Evolutionary conservation across 768 basidiomycete species (phyloP), one percentile per base, ranked within the genome.

Genomic region (Lactifluus pinguis): DNA sequence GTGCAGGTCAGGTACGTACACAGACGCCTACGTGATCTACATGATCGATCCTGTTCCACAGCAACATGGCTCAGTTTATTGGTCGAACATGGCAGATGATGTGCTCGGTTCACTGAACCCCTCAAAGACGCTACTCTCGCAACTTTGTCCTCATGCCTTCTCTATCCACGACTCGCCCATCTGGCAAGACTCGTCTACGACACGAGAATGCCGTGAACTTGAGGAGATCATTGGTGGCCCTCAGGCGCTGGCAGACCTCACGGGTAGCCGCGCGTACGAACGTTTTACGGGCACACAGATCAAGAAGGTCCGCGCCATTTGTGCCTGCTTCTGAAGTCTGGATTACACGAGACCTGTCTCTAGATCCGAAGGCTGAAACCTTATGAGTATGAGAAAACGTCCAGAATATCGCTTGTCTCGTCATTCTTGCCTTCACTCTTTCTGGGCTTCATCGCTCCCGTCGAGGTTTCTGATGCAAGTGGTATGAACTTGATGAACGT

Each of bases 131-230:
- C 74, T 92, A 9, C 74, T 75, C 10, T 76, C 79, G 3, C 89
- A 92, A 65, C 74, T 93, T 41, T 72, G 75, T 19, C 82, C 80
- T 0, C 70, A 68, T 8, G 89, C 89, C 3, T 92, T 93, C 71
- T 83, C 89, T 6, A 72, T 83, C 13, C 76, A 76, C 1, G 78
- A 78, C 63, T 81, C 86, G 4, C 90, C 91, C 10, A 93, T 93
- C 68, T 95, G 92, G 92, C 91, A 94, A 70, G 92, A 94, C 72
- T 90, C 89, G 1, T 92, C 89, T 0, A 93, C 91, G 0, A 85
- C 83, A 0, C 72, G 74, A 47, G 89, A 93, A 66, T 94, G 92
- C 68, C 74, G 74, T 57, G 79, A 77, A 60, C 73, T 94, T 47
- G 88, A 92, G 68, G 77, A 75, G 0, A 77, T 76, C 41, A 74